Percentiles rank a stretch among this genome's conserved stretches.
These are phyloP conservation scores for Irpex rosettiformis DNA, from an alignment of 1,284 basidiomycete species.

Conservation along the genomic window DNA sequence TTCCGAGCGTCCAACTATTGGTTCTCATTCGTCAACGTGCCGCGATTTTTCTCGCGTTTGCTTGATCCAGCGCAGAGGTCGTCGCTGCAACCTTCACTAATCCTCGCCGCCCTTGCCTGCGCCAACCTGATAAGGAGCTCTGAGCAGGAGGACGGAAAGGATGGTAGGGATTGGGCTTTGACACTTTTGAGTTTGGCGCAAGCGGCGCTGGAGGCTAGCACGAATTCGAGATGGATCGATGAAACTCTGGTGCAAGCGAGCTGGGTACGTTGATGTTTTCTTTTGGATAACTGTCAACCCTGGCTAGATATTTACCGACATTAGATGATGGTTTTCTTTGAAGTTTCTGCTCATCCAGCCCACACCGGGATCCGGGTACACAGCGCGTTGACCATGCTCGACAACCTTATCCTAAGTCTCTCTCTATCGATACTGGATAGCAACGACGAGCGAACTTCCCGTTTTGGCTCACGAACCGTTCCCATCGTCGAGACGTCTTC, in stretches of 20 bases:
- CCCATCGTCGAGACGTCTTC: slow-evolving; percentile 27
- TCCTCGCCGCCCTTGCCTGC: slow-evolving; percentile 63
- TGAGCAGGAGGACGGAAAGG: slow-evolving; percentile 42
- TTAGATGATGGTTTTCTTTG: slow-evolving; percentile 67
- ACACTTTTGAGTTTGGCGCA: slow-evolving; percentile 64
- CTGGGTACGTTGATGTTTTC: slow-evolving; percentile 52
- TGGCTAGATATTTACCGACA: not conserved
- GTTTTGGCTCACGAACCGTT: slow-evolving; percentile 42
- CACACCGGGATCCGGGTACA: slow-evolving; percentile 49
- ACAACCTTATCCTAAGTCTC: slow-evolving; percentile 61
- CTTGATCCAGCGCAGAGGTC: slow-evolving; percentile 50
- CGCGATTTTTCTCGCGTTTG: slow-evolving; percentile 59
- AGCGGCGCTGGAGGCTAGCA: slow-evolving; percentile 64
- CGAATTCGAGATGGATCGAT: slow-evolving; percentile 67
- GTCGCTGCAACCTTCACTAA: slow-evolving; percentile 61
- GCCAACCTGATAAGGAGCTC: slow-evolving; percentile 70
- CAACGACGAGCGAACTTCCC: slow-evolving; percentile 36
- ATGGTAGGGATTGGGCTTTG: slow-evolving; percentile 52
- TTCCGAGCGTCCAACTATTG: slow-evolving; percentile 65
- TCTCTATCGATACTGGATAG: slow-evolving; percentile 48
- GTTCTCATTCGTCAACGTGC: slow-evolving; percentile 71
- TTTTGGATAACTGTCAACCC: not conserved
- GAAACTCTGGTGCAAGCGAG: slow-evolving; percentile 68
- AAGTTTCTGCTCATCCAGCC: slow-evolving; percentile 63
- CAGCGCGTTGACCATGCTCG: slow-evolving; percentile 59